Evolutionary conservation across 208 protist species (phyloP), one percentile per base, ranked within the genome.

Genomic region (Crithidia fasciculata): DNA sequence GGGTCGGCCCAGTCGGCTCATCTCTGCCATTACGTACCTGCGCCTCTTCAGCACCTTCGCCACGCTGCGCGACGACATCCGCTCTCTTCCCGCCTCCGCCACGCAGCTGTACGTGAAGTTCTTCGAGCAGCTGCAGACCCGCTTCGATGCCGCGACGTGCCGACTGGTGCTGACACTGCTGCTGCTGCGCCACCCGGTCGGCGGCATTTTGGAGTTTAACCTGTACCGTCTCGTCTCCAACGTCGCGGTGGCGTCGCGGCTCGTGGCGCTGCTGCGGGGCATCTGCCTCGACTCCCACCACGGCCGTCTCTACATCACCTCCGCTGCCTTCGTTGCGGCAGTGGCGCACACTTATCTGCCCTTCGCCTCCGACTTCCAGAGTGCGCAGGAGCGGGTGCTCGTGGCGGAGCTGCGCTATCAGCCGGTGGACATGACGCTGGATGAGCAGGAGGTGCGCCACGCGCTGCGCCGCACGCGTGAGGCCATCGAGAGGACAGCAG

Each of bases 21-120:
- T 78, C 53, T 69, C 82, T 44, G 86, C 85, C 18, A 82, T 96
- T 16, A 86, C 80, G 13, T 87, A 95, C 69, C 80, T 97, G 47
- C 83, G 89, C 4, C 83, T 95, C 37, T 95, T 95, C 85, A 94
- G 88, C 76, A 84, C 77, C 12, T 95, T 90, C 66, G 87, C 90
- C 68, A 94, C 89, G 8, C 82, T 97, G 40, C 82, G 84, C 18
- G 70, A 79, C 15, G 90, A 94, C 64, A 92, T 97, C 43, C 79
- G 80, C n/a, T 37, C 70, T 12, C 78, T 97, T 2, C 91, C 93
- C 1, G 76, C 74, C 10, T 86, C 84, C 39, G 72, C 84, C 19
- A 77, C 77, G 5, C 72, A 87, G 50, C 80, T 96, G 2, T 83
- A 87, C 65, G 53, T 74, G 50, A 69, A 82, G 40, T 76, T 91